Evolutionary conservation across 495 filamentous ascomycete genomes (phyloP).

Genomic region (Neurospora sp.): DNA sequence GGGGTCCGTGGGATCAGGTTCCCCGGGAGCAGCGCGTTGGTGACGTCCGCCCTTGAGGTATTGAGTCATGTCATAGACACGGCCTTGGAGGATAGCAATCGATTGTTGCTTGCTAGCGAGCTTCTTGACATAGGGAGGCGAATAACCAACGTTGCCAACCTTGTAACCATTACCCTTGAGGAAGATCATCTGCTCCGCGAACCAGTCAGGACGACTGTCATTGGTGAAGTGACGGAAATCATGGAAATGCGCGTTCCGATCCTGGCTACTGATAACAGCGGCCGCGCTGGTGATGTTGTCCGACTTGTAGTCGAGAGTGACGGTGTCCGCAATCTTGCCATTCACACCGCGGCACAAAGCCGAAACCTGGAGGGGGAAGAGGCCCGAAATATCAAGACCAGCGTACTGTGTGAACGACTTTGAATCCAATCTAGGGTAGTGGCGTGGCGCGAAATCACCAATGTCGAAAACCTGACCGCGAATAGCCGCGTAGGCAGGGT

Average conservation of each 20-base stretch:
- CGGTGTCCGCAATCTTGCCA: conserved; percentile 51
- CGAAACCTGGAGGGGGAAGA: conserved; percentile 94
- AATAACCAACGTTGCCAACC: conserved; percentile 84
- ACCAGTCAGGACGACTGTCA: conserved; percentile 83
- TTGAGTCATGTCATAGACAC: conserved; percentile 84
- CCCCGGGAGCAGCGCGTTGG: conserved; percentile 43
- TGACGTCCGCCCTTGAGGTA: conserved; percentile 72
- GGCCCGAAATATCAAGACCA: conserved; percentile 69
- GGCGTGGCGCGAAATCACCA: conserved; percentile 57
- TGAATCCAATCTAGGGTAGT: conserved; percentile 60
- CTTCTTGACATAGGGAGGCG: conserved; percentile 60
- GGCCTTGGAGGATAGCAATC: conserved; percentile 70
- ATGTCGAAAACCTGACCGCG: conserved; percentile 87
- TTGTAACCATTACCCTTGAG: conserved; percentile 63
- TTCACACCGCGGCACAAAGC: conserved; percentile 74
- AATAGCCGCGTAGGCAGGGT: conserved; percentile 60
- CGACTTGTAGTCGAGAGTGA: conserved; percentile 70
- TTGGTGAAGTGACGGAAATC: conserved; percentile 84
- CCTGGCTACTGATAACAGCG: conserved; percentile 52
- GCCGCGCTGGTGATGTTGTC: conserved; percentile 64
- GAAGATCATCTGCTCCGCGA: conserved; percentile 69
- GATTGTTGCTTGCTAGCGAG: conserved; percentile 52
- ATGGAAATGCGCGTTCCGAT: conserved; percentile 72
- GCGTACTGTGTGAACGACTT: conserved; percentile 67
- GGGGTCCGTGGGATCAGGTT: conserved; percentile 28